These are phyloP conservation scores for Pharus latifolius DNA, from an alignment of 176 grass and related monocot species.

Conservation along the genomic window DNA sequence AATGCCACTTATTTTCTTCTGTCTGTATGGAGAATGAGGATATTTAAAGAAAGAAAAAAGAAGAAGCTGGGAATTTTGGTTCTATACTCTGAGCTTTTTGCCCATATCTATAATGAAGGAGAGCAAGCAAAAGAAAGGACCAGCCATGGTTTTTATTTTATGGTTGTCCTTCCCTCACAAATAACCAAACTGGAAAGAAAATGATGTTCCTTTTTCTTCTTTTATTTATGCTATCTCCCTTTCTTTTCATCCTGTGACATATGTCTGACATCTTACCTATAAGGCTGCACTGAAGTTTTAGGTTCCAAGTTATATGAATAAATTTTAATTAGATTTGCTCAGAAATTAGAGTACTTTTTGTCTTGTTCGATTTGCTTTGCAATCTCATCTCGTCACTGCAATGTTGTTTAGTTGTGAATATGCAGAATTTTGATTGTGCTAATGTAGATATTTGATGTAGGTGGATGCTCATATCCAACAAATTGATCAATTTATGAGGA, in stretches of 20 bases:
- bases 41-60: too few relatives aligned
- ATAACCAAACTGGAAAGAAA: background rate
- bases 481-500: slow-evolving; percentile 94
- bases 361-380: slow-evolving; percentile 18
- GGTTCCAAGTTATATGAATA: slow-evolving; percentile 2
- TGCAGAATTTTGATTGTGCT: slow-evolving; percentile 19
- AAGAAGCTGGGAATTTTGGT: too few relatives aligned
- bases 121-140: too few relatives aligned
- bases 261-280: background rate
- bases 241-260: background rate
- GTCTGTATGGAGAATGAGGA: too few relatives aligned
- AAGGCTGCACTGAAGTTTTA: background rate
- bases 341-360: slow-evolving; percentile 2
- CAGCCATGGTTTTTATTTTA: too few relatives aligned
- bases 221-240: background rate
- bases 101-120: too few relatives aligned
- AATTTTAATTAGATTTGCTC: slow-evolving; percentile 7
- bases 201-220: background rate
- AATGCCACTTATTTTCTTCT: too few relatives aligned
- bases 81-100: too few relatives aligned
- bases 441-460: slow-evolving; percentile 35
- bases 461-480: slow-evolving; percentile 98
- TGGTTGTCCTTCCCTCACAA: too few relatives aligned
- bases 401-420: slow-evolving; percentile 15
- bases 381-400: background rate